Base-by-base conservation (phyloP, 768 basidiomycete genomes). In the Termitomyces sp. region DNA sequence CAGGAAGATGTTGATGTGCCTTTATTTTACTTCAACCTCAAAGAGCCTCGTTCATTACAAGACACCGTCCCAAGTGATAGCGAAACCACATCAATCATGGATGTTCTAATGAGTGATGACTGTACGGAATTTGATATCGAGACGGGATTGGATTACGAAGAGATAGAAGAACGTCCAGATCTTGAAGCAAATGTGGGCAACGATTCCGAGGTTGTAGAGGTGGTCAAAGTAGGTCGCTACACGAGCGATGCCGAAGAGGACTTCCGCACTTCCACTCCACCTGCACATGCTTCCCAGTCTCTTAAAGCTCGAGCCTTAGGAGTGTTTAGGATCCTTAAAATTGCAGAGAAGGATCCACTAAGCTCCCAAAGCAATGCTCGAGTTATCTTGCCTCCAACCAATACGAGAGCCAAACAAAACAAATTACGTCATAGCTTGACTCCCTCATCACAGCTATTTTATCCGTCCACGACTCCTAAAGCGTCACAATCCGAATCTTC, bases 171-270 rank as follows among this genome's bases (percentile, higher is more conserved):
- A 47, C 65, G 66, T 4, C 23, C 41, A 32, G 68, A 67, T 33
- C 47, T 23, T 49, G 55, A 30, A 26, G 18, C 38, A 20, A 23
- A 71, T 41, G 54, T 67, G 43, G 77, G 72, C 16, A 70, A 78
- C 59, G 82, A 81, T 60, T 83, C 81, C 20, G 84, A 85, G 63
- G 77, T 86, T 38, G 71, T 85, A 14, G 85, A 87, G 67, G 80
- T 87, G 33, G 74, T 87, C 41, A 85, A 83, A 66, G 78, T 87
- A 58, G 75, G 78, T 62, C 79, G 83, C 40, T 63, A 68, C 53
- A 54, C 30, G 30, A 47, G 65, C 50, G 56, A 62, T 44, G 55
- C 50, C 41, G 59, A 56, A 20, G 50, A 51, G 14, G 36, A 51
- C 14, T 35, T 50, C 43, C 57, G 58, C 20, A 41, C 59, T 44